Evolutionary conservation across 1,284 basidiomycete species (phyloP).

Genomic region (Chalciporus sp.): DNA sequence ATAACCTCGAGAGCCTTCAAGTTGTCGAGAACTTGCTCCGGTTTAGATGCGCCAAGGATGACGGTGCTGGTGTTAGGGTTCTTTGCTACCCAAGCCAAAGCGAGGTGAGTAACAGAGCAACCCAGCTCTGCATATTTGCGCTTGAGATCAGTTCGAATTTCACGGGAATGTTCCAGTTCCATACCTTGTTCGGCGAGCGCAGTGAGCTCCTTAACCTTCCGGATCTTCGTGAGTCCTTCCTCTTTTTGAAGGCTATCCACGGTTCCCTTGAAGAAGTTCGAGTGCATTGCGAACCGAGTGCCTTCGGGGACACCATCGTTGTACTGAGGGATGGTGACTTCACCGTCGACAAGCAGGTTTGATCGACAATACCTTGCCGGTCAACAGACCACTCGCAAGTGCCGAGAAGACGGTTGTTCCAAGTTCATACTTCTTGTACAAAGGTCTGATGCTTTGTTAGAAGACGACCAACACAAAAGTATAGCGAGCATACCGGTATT

Average conservation of each 20-base stretch:
- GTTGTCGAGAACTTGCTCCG: conserved; percentile 57
- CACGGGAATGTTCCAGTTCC: background rate
- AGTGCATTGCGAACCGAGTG: conserved; percentile 56
- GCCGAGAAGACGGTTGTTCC: conserved; percentile 59
- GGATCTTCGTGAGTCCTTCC: conserved; percentile 51
- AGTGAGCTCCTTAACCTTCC: conserved; percentile 51
- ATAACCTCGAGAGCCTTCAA: conserved; percentile 62
- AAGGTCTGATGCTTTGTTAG: conserved; percentile 27
- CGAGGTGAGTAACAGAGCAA: conserved; percentile 60
- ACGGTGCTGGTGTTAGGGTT: conserved; percentile 67
- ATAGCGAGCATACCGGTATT: conserved; percentile 39
- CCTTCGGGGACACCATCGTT: conserved; percentile 46
- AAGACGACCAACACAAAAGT: background rate
- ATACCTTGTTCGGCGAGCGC: conserved; percentile 44
- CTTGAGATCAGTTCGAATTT: background rate
- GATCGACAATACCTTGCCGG: conserved; percentile 42
- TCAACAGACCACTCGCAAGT: conserved; percentile 53
- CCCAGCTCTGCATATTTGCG: conserved; percentile 44
- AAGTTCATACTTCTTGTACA: conserved; percentile 39
- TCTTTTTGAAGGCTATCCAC: conserved; percentile 38
- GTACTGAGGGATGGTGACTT: conserved; percentile 24
- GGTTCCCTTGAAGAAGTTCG: conserved; percentile 44
- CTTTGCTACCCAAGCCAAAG: conserved; percentile 76
- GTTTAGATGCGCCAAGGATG: conserved; percentile 63
- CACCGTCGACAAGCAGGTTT: background rate